Percentiles rank a stretch among this genome's conserved stretches.
Conservation (phyloP, 208 protist genomes). For the Blastocrithidia nonstop region DNA sequence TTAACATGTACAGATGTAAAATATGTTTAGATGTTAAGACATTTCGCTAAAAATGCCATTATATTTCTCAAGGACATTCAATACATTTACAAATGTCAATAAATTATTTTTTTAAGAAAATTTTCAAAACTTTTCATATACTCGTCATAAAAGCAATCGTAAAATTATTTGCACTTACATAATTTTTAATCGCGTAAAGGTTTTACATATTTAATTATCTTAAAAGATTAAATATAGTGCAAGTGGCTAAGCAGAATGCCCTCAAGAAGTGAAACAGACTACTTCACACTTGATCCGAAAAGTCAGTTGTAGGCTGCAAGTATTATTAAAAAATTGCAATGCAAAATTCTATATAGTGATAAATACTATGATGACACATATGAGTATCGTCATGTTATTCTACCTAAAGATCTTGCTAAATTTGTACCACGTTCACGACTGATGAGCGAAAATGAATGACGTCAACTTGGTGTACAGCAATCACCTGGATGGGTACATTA, state of each 20-base stretch:
- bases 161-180: background rate
- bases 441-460: conserved; percentile 94
- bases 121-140: background rate
- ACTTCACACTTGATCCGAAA: conserved; percentile 67
- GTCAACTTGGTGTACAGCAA: conserved; percentile 95
- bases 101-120: too few species aligned
- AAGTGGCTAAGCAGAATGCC: conserved; percentile 29
- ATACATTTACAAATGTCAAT: too few species aligned
- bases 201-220: too few species aligned
- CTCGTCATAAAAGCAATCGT: background rate
- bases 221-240: too few species aligned
- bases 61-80: too few species aligned
- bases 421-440: conserved; percentile 82
- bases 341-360: conserved; percentile 91
- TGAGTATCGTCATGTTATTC: conserved; percentile 97
- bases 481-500: conserved; percentile 96
- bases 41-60: too few species aligned
- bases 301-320: conserved; percentile 42
- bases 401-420: conserved; percentile 91
- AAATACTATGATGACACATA: conserved; percentile 93
- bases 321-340: conserved; percentile 73
- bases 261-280: conserved; percentile 29
- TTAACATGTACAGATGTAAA: too few species aligned
- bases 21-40: too few species aligned
- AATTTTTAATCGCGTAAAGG: too few species aligned